Percentiles rank a stretch among this genome's conserved stretches.
Conservation (phyloP, 2,329 filamentous ascomycete genomes). For the Scytalidium lignicola region DNA sequence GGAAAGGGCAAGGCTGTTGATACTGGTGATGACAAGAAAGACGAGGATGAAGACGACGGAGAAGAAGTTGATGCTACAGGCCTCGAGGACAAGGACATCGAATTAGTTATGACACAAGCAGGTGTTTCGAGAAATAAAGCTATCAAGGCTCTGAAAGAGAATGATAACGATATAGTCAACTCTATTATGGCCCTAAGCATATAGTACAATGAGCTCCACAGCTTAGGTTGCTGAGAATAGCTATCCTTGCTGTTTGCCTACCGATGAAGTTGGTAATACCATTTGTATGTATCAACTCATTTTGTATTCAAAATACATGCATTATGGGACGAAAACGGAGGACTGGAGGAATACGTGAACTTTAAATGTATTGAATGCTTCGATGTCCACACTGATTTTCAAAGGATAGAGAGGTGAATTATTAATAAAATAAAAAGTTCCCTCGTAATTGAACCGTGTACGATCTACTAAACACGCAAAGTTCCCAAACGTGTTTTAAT, state of each 20-base stretch:
- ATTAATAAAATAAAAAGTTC: too few relatives aligned
- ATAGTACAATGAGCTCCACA: slow-evolving; percentile 36
- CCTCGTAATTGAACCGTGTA: too few relatives aligned
- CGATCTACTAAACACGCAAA: too few relatives aligned
- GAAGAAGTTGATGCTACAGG: slow-evolving; percentile 94
- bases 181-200: slow-evolving; percentile 98
- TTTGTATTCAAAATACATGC: slow-evolving; percentile 1
- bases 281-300: not conserved
- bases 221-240: not conserved
- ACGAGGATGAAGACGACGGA: slow-evolving; percentile 81
- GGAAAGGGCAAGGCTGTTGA: slow-evolving; percentile 57
- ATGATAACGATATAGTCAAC: slow-evolving; percentile 99
- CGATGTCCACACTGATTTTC: too few relatives aligned
- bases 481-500: too few relatives aligned
- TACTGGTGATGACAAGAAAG: slow-evolving; percentile 65
- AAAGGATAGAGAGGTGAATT: too few relatives aligned
- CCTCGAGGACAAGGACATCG: slow-evolving; percentile 98
- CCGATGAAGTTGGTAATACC: not conserved
- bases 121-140: slow-evolving; percentile 97
- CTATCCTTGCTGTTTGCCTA: not conserved
- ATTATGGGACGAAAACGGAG: not conserved
- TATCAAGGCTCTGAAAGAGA: slow-evolving; percentile 97
- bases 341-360: not conserved
- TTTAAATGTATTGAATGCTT: too few relatives aligned
- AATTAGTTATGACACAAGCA: slow-evolving; percentile 97